These are phyloP conservation scores for Zasmidium cellare DNA, from an alignment of 2,329 filamentous ascomycete genomes.

Conservation along the genomic window DNA sequence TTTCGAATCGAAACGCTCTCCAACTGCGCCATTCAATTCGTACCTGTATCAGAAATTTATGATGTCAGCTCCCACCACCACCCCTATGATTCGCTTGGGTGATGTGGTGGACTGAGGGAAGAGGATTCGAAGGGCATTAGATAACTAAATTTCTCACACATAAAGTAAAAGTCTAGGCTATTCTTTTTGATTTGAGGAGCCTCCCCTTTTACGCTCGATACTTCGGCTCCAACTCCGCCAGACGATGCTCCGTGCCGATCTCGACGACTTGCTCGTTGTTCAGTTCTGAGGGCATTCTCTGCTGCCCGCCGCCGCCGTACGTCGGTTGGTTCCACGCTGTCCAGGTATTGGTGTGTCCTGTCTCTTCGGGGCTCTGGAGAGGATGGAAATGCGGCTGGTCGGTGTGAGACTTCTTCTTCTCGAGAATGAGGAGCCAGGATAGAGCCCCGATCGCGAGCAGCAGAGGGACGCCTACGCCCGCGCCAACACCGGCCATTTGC, in stretches of 20 bases:
- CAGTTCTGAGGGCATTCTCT: neutral
- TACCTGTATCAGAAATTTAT: too few species aligned
- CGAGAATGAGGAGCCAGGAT: constrained; percentile 46
- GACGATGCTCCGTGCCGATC: neutral
- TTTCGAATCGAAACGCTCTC: too few species aligned
- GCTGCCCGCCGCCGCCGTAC: neutral
- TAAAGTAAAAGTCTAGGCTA: too few species aligned
- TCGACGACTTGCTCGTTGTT: neutral
- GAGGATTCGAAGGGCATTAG: too few species aligned
- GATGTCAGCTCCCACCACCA: too few species aligned
- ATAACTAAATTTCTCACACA: too few species aligned
- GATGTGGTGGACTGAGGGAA: too few species aligned
- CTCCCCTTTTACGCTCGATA: neutral
- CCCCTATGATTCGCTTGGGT: too few species aligned
- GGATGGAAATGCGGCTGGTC: neutral
- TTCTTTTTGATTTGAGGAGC: too few species aligned
- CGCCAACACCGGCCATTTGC: constrained; percentile 13
- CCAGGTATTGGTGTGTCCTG: neutral
- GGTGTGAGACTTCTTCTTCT: constrained; percentile 60
- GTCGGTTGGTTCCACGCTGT: neutral
- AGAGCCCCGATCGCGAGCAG: constrained; percentile 8
- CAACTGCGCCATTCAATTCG: too few species aligned
- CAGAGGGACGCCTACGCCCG: constrained; percentile 13
- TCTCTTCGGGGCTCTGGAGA: neutral
- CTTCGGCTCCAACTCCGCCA: neutral